A percentile compares a stretch with the other conserved stretches of the same genome.
These are phyloP conservation scores for Hanseniaspora valbyensis DNA, from an alignment of 805 yeast genomes.

Conservation along the genomic window DNA sequence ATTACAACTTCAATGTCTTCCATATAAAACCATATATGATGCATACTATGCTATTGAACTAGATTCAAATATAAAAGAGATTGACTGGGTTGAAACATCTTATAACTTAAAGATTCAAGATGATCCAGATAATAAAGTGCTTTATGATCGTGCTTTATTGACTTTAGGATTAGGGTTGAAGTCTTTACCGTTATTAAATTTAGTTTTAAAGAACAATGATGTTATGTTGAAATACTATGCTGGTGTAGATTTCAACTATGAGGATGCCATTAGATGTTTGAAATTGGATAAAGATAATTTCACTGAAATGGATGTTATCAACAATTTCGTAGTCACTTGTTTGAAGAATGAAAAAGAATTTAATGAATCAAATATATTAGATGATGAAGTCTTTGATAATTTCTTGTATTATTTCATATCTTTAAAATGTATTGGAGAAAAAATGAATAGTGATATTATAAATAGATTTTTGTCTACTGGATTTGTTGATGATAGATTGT, in stretches of 20 bases:
- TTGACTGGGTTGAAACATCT: constrained; percentile 62
- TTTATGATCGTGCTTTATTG: constrained; percentile 42
- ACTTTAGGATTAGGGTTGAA: constrained; percentile 50
- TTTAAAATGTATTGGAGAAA: neutral
- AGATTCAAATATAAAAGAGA: constrained; percentile 43
- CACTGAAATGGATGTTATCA: constrained; percentile 31
- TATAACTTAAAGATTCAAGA: constrained; percentile 56
- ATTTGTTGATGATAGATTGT: constrained; percentile 42
- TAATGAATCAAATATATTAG: neutral
- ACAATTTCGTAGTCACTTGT: neutral
- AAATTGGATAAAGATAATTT: constrained; percentile 42
- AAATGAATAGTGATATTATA: constrained; percentile 33
- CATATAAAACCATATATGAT: constrained; percentile 32
- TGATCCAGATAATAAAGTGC: constrained; percentile 32
- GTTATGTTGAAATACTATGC: constrained; percentile 24
- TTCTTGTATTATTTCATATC: constrained; percentile 3
- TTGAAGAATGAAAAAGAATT: constrained; percentile 6
- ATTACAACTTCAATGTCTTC: constrained; percentile 19
- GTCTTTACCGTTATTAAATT: constrained; percentile 47
- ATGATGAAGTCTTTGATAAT: constrained; percentile 4
- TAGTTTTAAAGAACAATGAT: constrained; percentile 33
- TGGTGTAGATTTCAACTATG: constrained; percentile 25
- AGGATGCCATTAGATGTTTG: constrained; percentile 39
- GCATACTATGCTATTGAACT: constrained; percentile 47
- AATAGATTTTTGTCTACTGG: constrained; percentile 51